Conservation (phyloP, 805 yeast genomes). For the Brettanomyces custersianus region DNA sequence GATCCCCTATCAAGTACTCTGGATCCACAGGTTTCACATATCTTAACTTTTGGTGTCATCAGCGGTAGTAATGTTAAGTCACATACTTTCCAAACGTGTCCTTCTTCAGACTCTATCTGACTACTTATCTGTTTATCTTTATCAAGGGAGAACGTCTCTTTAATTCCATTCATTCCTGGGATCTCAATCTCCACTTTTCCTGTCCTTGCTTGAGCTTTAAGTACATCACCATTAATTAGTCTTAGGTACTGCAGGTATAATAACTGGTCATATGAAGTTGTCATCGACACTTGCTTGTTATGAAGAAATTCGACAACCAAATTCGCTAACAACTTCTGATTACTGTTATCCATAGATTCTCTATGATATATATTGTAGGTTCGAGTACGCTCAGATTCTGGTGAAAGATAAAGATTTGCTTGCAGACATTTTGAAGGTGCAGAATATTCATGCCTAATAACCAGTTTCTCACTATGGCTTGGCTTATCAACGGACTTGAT, state of each 20-base stretch:
- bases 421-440: no score
- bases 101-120: constrained; percentile 7
- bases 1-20: no score
- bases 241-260: constrained; percentile 2
- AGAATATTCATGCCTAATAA: no score
- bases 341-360: not conserved
- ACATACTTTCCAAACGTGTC: constrained; percentile 12
- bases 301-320: constrained; percentile 6
- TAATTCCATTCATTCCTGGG: constrained; percentile 1
- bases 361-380: not conserved
- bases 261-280: constrained; percentile 1
- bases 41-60: constrained; percentile 5
- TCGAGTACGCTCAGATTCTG: constrained; percentile 1
- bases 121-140: not conserved
- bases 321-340: constrained; percentile 6
- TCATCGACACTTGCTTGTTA: not conserved
- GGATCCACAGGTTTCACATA: constrained; percentile 8
- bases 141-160: constrained; percentile 5
- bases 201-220: not conserved
- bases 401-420: constrained; percentile 1
- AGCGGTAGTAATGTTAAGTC: constrained; percentile 10
- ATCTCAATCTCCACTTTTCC: no score
- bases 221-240: not conserved
- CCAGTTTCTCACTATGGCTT: no score
- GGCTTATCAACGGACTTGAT: no score